A percentile compares a stretch with the other conserved stretches of the same genome.
These are phyloP conservation scores for Neurospora intermedia DNA, from an alignment of 495 filamentous ascomycete genomes.

Conservation along the genomic window DNA sequence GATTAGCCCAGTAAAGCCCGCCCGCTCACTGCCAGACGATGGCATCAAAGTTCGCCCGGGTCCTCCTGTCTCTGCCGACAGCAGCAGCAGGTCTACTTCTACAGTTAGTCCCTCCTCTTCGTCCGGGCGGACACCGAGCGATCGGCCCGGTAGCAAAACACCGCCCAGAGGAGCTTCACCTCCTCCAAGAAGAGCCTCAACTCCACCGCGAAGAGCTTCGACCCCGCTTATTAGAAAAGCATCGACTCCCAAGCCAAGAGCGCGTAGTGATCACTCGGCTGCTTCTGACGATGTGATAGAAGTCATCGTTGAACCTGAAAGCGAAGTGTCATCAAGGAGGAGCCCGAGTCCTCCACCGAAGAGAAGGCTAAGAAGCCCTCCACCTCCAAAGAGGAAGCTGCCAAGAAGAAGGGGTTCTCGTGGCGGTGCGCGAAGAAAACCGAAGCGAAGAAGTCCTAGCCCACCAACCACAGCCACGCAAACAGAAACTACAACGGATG, in stretches of 20 bases:
- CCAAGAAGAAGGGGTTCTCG: conserved; percentile 13
- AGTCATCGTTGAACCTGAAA: conserved; percentile 24
- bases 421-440: conserved; percentile 6
- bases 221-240: not conserved
- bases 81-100: conserved; percentile 17
- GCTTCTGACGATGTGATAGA: conserved; percentile 42
- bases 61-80: conserved; percentile 2
- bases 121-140: conserved; percentile 13
- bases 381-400: conserved; percentile 12
- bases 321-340: conserved; percentile 10
- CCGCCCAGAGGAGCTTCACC: not conserved
- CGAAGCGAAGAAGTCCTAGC: conserved; percentile 3
- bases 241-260: conserved; percentile 15
- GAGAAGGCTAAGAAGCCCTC: not conserved
- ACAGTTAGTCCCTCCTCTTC: conserved; percentile 18
- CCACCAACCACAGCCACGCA: conserved; percentile 7
- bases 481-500: conserved; percentile 15
- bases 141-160: not conserved
- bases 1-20: conserved; percentile 29
- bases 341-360: not conserved
- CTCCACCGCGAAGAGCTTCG: conserved; percentile 10
- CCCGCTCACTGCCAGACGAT: conserved; percentile 6
- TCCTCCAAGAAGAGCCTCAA: not conserved
- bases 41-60: conserved; percentile 17
- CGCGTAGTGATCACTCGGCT: conserved; percentile 3